phyloP scores from a whole-genome alignment of 148 eudicot species.

The Chenopodium quinoa region DNA sequence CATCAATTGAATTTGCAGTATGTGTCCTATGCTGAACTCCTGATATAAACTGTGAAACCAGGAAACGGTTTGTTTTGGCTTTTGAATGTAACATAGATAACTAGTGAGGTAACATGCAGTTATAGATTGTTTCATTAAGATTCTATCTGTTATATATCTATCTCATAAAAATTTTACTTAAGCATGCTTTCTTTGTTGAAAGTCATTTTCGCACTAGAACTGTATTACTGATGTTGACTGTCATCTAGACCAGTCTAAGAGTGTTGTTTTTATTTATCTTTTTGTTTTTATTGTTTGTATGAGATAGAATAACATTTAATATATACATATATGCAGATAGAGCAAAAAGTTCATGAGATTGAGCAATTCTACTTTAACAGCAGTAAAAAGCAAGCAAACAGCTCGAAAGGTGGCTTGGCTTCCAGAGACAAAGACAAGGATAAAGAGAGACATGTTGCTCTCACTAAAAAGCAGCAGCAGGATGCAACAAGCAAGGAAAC shows the following conservation, averaged over 20 bases:
- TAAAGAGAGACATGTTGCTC: constrained; percentile 47
- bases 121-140: too few relatives aligned
- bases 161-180: not conserved
- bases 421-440: constrained; percentile 69
- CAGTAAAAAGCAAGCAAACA: constrained; percentile 40
- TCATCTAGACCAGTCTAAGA: not conserved
- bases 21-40: too few relatives aligned
- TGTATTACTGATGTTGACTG: not conserved
- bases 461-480: constrained; percentile 53
- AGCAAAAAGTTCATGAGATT: constrained; percentile 65
- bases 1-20: too few relatives aligned
- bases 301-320: not conserved
- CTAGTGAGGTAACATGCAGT: too few relatives aligned
- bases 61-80: too few relatives aligned
- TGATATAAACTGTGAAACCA: too few relatives aligned
- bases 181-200: not conserved
- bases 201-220: not conserved
- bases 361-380: constrained; percentile 56
- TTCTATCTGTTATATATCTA: not conserved
- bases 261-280: not conserved
- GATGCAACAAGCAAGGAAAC: constrained; percentile 56
- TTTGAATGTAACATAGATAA: too few relatives aligned
- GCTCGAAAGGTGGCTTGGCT: constrained; percentile 42
- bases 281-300: not conserved
- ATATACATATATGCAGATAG: constrained; percentile 48